Percentiles rank a stretch among this genome's conserved stretches.
Conservation (phyloP, 768 basidiomycete genomes). For the Russula vinacea region DNA sequence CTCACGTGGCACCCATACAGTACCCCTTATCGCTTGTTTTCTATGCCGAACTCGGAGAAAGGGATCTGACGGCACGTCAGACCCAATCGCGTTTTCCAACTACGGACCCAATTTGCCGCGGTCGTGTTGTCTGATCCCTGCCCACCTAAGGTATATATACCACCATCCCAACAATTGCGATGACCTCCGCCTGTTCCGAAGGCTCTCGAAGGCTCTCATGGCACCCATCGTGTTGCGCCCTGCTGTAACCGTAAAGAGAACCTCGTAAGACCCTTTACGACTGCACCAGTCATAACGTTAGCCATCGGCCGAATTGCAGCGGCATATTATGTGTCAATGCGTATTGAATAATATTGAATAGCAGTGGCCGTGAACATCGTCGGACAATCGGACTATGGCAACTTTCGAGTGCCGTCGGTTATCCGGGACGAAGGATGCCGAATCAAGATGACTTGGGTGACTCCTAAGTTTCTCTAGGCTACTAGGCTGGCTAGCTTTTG, state of each 20-base stretch:
- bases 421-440: not conserved
- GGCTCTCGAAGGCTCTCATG: not conserved
- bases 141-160: not conserved
- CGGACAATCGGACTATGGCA: not conserved
- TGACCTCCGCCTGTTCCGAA: not conserved
- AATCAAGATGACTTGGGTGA: not conserved
- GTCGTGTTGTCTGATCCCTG: not conserved
- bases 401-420: not conserved
- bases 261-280: not conserved
- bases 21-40: no score
- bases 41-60: no score
- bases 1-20: no score
- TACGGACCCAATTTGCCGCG: no score
- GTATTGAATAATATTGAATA: no score
- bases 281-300: not conserved
- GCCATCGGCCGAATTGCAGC: not conserved
- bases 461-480: no score
- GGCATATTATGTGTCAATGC: not conserved
- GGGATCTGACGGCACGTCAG: no score
- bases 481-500: no score
- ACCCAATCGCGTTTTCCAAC: no score
- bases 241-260: not conserved
- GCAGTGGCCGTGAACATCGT: not conserved
- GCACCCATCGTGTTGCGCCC: not conserved
- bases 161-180: not conserved